phyloP scores from a whole-genome alignment of 1,284 basidiomycete genomes.

The Boletus subluridellus region DNA sequence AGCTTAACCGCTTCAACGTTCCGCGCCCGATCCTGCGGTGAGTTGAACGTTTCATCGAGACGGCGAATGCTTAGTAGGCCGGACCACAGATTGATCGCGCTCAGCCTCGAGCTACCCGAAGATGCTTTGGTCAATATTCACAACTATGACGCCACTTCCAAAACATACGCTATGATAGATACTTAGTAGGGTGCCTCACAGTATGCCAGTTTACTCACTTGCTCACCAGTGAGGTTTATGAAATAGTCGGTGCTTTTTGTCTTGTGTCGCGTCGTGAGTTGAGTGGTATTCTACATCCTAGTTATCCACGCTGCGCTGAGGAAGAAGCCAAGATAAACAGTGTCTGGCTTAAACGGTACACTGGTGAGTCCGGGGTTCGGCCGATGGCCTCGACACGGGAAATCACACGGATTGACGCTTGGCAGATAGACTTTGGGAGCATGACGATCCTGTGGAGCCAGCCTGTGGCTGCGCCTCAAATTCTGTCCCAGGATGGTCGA shows the following conservation, averaged over 20 bases:
- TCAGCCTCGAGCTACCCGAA: conserved; percentile 59
- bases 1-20: conserved; percentile 50
- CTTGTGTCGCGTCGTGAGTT: neutral
- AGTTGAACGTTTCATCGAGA: neutral
- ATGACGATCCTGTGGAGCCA: conserved; percentile 61
- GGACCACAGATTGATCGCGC: conserved; percentile 45
- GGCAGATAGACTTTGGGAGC: conserved; percentile 50
- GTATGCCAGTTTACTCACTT: conserved; percentile 3
- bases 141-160: conserved; percentile 41
- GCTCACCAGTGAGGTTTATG: conserved; percentile 44
- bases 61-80: neutral
- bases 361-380: conserved; percentile 37
- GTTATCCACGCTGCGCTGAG: conserved; percentile 46
- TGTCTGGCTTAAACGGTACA: conserved; percentile 62
- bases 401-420: neutral
- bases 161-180: conserved; percentile 44
- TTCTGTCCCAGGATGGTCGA: conserved; percentile 46
- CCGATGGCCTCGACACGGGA: neutral
- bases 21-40: conserved; percentile 50
- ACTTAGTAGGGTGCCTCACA: neutral
- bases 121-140: conserved; percentile 54
- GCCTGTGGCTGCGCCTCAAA: conserved; percentile 58
- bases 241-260: conserved; percentile 36
- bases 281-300: conserved; percentile 11
- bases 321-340: conserved; percentile 54